Evolutionary conservation across 352 stramenopile species (phyloP), one percentile per base, ranked within the genome.

Genomic region (Nothophytophthora sp.): DNA sequence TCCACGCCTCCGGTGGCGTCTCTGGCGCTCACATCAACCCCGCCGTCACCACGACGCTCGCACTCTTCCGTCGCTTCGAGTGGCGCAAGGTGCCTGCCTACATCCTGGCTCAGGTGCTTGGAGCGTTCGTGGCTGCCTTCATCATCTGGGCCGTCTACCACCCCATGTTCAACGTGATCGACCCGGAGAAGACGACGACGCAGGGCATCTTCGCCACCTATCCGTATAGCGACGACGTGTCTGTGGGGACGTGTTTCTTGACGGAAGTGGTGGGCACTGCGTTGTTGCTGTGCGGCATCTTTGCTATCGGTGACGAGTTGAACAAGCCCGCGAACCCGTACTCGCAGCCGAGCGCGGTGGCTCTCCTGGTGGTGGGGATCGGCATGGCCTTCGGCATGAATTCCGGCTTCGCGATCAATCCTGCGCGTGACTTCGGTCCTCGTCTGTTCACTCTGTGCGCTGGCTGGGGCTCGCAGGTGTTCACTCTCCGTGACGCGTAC

Each of bases 301-400:
- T 73, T 20, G 52, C 69, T 1, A 70, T 83, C 41, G 55, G 34
- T 1, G 69, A 81, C 43, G 20, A 62, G 30, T 27, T 37, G 12
- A 83, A 83, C 61, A 48, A 55, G 12, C 61, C 69, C 7, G 63
- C 66, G 11, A 66, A 53, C n/a, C 24, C 62, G 9, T 70, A 57
- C 30, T 43, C 29, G 15, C 39, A 58, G 24, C 73, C 73, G 1
- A 38, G 54, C 25, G 46, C 67, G 3, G 53, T 73, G 29, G 70
- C 64, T 24, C 20, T 76, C 18, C 48, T 84, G 13, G 53, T 84
- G 34, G 50, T 67, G n/a, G 68, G 36, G 1, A 65, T 84, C 29
- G 69, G 66, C 29, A 84, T 81, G 60, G 58, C 63, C 10, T 81
- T 84, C 38, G 69, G 73, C 29, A 66, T 67, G 35, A 84, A 79